Conservation (phyloP, 2,329 filamentous ascomycete species). For the Penicillium hordei region DNA sequence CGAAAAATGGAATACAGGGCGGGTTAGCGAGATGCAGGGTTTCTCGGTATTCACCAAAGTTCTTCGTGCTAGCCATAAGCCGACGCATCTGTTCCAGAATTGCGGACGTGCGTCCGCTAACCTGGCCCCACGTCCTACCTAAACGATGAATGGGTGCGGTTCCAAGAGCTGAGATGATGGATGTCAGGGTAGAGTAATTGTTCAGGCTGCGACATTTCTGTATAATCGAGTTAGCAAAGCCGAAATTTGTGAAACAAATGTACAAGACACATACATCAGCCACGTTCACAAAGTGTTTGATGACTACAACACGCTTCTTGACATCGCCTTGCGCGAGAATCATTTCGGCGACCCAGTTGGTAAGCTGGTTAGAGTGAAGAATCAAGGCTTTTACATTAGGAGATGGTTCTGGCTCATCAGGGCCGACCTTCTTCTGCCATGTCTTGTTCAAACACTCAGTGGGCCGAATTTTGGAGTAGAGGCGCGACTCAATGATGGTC, state of each 20-base stretch:
- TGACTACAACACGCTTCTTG: conserved; percentile 93
- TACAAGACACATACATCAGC: conserved; percentile 68
- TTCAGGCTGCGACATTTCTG: conserved; percentile 92
- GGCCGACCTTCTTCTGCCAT: conserved; percentile 91
- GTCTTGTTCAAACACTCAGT: conserved; percentile 98
- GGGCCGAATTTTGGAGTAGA: conserved; percentile 94
- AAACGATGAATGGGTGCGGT: conserved; percentile 94
- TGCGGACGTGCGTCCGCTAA: conserved; percentile 77
- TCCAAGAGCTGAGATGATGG: conserved; percentile 92
- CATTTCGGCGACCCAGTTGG: conserved; percentile 99
- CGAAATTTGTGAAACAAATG: neutral
- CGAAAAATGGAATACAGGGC: conserved; percentile 97
- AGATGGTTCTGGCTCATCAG: conserved; percentile 71
- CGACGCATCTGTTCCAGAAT: conserved; percentile 87
- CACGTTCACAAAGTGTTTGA: conserved; percentile 96
- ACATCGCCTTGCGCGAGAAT: conserved; percentile 92
- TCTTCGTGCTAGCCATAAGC: conserved; percentile 96
- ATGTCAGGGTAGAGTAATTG: conserved; percentile 96
- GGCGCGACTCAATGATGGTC: conserved; percentile 90
- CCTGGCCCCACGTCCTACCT: conserved; percentile 89
- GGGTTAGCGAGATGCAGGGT: conserved; percentile 89
- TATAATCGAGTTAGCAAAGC: conserved; percentile 10
- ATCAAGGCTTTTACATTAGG: conserved; percentile 95
- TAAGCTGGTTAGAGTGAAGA: conserved; percentile 96
- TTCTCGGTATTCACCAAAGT: conserved; percentile 96